These are phyloP conservation scores for Emergomyces pasteurianus DNA, from an alignment of 2,329 filamentous ascomycete genomes.

Conservation along the genomic window DNA sequence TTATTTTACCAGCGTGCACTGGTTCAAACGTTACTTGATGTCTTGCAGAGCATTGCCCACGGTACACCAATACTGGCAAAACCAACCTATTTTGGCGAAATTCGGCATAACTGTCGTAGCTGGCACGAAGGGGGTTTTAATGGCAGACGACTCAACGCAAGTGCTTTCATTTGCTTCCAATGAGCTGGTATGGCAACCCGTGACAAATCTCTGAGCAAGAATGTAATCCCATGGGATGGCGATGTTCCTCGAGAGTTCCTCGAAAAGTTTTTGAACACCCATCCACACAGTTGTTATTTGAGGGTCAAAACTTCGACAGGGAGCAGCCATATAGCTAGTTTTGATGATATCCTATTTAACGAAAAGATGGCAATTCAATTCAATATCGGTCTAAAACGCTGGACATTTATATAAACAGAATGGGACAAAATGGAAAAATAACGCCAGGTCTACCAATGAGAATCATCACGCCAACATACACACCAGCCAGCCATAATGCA, in stretches of 20 bases:
- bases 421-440: background rate
- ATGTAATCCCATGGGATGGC: background rate
- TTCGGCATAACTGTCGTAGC: constrained; percentile 16
- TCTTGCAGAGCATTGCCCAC: constrained; percentile 6
- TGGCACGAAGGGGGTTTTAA: constrained; percentile 25
- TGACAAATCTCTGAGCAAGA: constrained; percentile 19
- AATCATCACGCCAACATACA: constrained; percentile 1
- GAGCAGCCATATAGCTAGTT: background rate
- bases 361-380: background rate
- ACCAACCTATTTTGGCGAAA: constrained; percentile 7
- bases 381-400: background rate
- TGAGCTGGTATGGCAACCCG: constrained; percentile 26
- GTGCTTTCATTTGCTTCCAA: constrained; percentile 25
- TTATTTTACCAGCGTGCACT: constrained; percentile 15
- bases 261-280: no score
- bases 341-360: background rate
- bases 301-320: background rate
- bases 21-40: constrained; percentile 13
- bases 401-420: background rate
- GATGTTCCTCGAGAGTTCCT: background rate
- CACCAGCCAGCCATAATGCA: background rate
- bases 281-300: background rate
- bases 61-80: background rate
- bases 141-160: constrained; percentile 26
- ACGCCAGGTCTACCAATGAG: background rate